Percentiles rank a stretch among this genome's conserved stretches.
Evolutionary conservation across 495 filamentous ascomycete species (phyloP).

Genomic region (Hyaloscypha variabilis): DNA sequence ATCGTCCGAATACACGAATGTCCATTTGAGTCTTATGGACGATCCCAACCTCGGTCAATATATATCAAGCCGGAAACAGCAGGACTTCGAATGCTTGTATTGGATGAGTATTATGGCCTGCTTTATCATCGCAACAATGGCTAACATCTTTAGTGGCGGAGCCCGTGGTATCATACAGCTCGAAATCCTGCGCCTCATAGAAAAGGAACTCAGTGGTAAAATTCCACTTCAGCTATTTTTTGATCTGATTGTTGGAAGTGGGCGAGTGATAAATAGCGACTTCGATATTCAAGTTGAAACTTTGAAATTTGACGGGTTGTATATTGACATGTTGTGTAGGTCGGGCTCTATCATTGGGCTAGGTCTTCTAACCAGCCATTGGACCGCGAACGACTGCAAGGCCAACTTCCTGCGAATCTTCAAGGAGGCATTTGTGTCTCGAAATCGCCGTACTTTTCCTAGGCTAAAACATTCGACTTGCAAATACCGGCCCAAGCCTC

Average conservation of each 20-base stretch:
- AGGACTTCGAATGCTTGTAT: conserved; percentile 52
- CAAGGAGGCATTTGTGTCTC: too few species aligned
- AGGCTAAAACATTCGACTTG: too few species aligned
- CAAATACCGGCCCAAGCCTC: too few species aligned
- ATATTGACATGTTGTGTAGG: too few species aligned
- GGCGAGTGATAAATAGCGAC: too few species aligned
- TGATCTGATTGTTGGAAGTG: conserved; percentile 55
- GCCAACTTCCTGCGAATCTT: too few species aligned
- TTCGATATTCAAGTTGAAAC: too few species aligned
- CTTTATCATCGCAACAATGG: not conserved
- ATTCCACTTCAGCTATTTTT: conserved; percentile 47
- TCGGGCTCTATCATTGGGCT: too few species aligned
- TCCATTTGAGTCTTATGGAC: conserved; percentile 32
- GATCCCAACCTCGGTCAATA: conserved; percentile 38
- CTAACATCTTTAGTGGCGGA: conserved; percentile 40
- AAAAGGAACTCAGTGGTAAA: conserved; percentile 40
- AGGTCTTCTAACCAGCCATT: too few species aligned
- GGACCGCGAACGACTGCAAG: too few species aligned
- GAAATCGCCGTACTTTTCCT: too few species aligned
- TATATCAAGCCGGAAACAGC: conserved; percentile 46
- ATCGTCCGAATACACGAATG: conserved; percentile 37
- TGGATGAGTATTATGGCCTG: conserved; percentile 52
- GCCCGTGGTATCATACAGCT: conserved; percentile 52
- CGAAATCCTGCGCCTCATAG: conserved; percentile 45
- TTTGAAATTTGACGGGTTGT: too few species aligned